phyloP scores from a whole-genome alignment of 1,284 basidiomycete species.

The Ganoderma lingzhi region DNA sequence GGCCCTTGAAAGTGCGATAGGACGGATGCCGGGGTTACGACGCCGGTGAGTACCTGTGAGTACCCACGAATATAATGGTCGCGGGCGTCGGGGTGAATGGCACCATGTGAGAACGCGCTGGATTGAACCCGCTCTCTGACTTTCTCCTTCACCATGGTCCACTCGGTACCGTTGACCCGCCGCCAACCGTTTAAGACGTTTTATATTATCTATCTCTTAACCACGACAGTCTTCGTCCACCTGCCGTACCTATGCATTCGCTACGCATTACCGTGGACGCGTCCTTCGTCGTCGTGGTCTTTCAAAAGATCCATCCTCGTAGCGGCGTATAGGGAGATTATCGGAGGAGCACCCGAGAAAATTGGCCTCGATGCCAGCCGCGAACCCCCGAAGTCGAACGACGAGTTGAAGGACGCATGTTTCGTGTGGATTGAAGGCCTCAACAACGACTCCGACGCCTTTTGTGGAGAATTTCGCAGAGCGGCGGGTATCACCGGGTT shows the following conservation, averaged over 20 bases:
- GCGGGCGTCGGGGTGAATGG: background rate
- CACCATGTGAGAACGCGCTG: background rate
- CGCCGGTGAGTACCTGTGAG: background rate
- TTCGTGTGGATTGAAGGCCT: slow-evolving; percentile 34
- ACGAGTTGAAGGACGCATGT: slow-evolving; percentile 26
- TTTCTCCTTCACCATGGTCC: background rate
- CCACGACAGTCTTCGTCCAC: slow-evolving; percentile 25
- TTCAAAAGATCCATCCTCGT: slow-evolving; percentile 22
- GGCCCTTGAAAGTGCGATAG: background rate
- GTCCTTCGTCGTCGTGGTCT: slow-evolving; percentile 28
- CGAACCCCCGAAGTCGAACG: slow-evolving; percentile 23
- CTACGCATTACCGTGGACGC: slow-evolving; percentile 19
- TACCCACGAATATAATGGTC: background rate
- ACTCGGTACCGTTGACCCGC: slow-evolving; percentile 1
- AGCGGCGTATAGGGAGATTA: slow-evolving; percentile 14
- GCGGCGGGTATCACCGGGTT: slow-evolving; percentile 29
- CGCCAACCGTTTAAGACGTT: slow-evolving; percentile 29
- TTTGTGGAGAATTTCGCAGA: slow-evolving; percentile 34
- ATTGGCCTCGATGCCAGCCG: slow-evolving; percentile 14
- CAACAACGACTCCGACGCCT: slow-evolving; percentile 17
- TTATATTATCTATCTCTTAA: slow-evolving; percentile 22
- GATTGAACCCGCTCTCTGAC: background rate
- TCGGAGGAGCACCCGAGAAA: slow-evolving; percentile 9
- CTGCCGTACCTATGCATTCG: slow-evolving; percentile 30
- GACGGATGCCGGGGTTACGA: background rate